Evolutionary conservation across 2,329 filamentous ascomycete species (phyloP).

Genomic region (Pyrenochaeta sp.): DNA sequence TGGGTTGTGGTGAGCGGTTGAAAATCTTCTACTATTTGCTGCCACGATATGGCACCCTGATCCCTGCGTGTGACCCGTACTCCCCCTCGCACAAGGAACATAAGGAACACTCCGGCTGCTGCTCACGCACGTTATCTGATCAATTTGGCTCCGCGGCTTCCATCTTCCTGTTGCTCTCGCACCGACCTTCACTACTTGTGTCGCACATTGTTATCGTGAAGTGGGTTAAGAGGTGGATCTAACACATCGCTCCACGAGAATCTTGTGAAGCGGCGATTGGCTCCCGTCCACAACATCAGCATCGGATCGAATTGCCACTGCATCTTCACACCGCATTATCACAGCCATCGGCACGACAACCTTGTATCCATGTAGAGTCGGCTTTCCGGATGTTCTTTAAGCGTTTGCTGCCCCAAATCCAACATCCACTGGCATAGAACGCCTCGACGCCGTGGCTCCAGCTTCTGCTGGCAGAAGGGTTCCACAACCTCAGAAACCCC

Average conservation of each 20-base stretch:
- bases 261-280: conserved; percentile 29
- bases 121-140: conserved; percentile 39
- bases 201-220: conserved; percentile 16
- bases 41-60: conserved; percentile 37
- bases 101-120: conserved; percentile 41
- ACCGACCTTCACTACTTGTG: conserved; percentile 11
- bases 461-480: conserved; percentile 48
- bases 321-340: conserved; percentile 45
- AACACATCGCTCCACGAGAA: conserved; percentile 32
- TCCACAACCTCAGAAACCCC: conserved; percentile 24
- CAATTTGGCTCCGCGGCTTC: conserved; percentile 11
- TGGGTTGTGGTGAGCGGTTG: conserved; percentile 44
- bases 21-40: conserved; percentile 47
- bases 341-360: conserved; percentile 27
- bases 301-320: conserved; percentile 33
- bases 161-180: conserved; percentile 9
- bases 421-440: conserved; percentile 23
- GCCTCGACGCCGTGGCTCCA: conserved; percentile 27
- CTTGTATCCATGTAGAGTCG: conserved; percentile 46
- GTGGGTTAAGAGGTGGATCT: conserved; percentile 31
- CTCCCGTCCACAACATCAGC: conserved; percentile 26
- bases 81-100: conserved; percentile 41
- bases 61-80: conserved; percentile 42
- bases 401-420: conserved; percentile 23
- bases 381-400: conserved; percentile 29